A percentile compares a stretch with the other conserved stretches of the same genome.
phyloP scores from a whole-genome alignment of 208 protist genomes.

The Perkinsela sp. region DNA sequence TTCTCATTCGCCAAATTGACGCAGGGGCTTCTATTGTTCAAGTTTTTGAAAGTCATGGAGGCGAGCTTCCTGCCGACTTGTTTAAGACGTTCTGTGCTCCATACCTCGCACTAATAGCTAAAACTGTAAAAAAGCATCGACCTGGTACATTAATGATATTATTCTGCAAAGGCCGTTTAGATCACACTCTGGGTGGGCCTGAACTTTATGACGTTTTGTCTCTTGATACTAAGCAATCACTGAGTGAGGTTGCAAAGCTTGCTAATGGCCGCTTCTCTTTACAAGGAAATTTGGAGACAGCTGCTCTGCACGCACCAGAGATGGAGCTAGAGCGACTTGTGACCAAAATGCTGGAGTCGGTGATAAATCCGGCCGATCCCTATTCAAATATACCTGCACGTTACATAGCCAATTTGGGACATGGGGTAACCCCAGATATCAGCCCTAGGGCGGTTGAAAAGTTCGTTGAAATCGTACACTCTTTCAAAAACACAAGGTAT shows the following conservation, averaged over 20 bases:
- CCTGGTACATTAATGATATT: slow-evolving; percentile 21
- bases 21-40: slow-evolving; percentile 25
- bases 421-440: slow-evolving; percentile 8
- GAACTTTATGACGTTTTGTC: slow-evolving; percentile 23
- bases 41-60: slow-evolving; percentile 44
- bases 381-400: slow-evolving; percentile 9
- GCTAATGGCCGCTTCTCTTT: slow-evolving; percentile 2
- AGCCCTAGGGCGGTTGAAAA: background rate
- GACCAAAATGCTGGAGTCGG: slow-evolving; percentile 5
- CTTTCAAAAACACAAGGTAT: background rate
- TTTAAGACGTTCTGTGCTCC: slow-evolving; percentile 23
- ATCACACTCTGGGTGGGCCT: slow-evolving; percentile 9
- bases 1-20: slow-evolving; percentile 20
- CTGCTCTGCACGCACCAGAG: slow-evolving; percentile 6
- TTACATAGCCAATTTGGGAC: slow-evolving; percentile 56
- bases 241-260: slow-evolving; percentile 3
- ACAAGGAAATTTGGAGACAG: slow-evolving; percentile 14
- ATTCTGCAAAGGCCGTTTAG: slow-evolving; percentile 28
- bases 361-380: slow-evolving; percentile 7
- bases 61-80: slow-evolving; percentile 14
- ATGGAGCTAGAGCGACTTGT: slow-evolving; percentile 3
- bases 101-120: slow-evolving; percentile 19
- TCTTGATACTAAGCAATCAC: slow-evolving; percentile 34
- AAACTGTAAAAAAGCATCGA: slow-evolving; percentile 10
- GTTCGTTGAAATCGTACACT: background rate